These are phyloP conservation scores for Pseudoneurospora amorphoporcata DNA, from an alignment of 495 filamentous ascomycete genomes.

Conservation along the genomic window DNA sequence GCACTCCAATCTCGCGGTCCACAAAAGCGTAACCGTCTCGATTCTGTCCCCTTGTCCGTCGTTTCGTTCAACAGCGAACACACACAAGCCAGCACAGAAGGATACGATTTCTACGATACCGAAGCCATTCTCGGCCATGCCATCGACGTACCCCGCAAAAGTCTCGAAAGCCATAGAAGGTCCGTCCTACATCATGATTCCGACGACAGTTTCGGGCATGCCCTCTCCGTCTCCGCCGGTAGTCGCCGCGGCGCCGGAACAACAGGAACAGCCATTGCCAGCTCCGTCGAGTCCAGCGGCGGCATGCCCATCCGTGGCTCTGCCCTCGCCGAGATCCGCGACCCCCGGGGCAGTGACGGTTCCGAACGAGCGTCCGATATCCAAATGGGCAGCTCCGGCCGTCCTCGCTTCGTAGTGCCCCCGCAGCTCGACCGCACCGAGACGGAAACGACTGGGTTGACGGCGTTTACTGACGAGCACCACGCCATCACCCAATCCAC, in stretches of 20 bases:
- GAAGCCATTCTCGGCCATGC: slow-evolving; percentile 32
- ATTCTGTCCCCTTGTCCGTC: slow-evolving; percentile 35
- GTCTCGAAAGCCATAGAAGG: slow-evolving; percentile 6
- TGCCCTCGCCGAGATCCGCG: slow-evolving; percentile 8
- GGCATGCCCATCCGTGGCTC: slow-evolving; percentile 10
- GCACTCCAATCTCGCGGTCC: slow-evolving; percentile 18
- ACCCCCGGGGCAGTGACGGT: slow-evolving; percentile 17
- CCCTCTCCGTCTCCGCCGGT: slow-evolving; percentile 71
- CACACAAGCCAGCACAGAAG: slow-evolving; percentile 38
- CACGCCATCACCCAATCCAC: slow-evolving; percentile 36
- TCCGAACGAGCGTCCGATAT: slow-evolving; percentile 28
- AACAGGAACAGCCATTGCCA: slow-evolving; percentile 7
- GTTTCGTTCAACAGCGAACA: slow-evolving; percentile 31
- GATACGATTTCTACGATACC: slow-evolving; percentile 48
- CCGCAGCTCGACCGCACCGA: slow-evolving; percentile 19
- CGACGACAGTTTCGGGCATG: slow-evolving; percentile 61
- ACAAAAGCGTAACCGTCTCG: slow-evolving; percentile 26
- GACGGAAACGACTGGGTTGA: slow-evolving; percentile 19
- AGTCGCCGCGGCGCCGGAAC: slow-evolving; percentile 36
- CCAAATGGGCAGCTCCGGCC: slow-evolving; percentile 20
- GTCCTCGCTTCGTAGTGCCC: slow-evolving; percentile 9
- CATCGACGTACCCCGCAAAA: slow-evolving; percentile 34
- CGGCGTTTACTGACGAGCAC: slow-evolving; percentile 32
- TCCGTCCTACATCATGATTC: slow-evolving; percentile 56
- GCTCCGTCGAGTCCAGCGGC: slow-evolving; percentile 21